Evolutionary conservation across 345 rosid genomes (phyloP).

Genomic region (Conringia planisiliqua): DNA sequence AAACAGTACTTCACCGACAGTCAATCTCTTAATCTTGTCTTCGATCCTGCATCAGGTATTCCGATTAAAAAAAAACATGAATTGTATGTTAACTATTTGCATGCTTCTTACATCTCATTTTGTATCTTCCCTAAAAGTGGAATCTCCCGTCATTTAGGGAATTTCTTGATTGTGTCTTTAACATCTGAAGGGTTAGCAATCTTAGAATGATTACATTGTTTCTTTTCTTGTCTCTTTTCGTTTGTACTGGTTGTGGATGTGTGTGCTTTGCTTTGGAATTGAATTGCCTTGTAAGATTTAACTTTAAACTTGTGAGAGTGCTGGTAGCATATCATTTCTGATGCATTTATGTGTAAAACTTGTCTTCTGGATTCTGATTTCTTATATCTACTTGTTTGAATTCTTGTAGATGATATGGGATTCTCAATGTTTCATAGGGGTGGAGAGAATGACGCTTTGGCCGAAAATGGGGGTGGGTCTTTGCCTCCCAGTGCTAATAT

Average conservation of each 20-base stretch:
- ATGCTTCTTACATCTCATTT: not conserved
- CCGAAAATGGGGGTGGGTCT: constrained; percentile 45
- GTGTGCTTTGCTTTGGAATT: not conserved
- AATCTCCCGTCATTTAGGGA: not conserved
- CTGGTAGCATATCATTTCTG: constrained; percentile 8
- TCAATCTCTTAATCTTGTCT: constrained; percentile 73
- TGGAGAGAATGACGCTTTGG: constrained; percentile 45
- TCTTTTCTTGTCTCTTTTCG: not conserved
- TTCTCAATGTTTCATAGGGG: constrained; percentile 53
- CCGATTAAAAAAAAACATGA: not conserved
- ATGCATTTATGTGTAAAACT: not conserved
- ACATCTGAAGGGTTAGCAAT: not conserved
- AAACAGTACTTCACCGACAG: constrained; percentile 83
- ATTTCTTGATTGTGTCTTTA: not conserved
- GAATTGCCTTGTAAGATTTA: not conserved
- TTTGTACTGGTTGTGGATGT: constrained; percentile 5
- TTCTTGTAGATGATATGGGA: constrained; percentile 46
- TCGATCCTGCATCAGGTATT: constrained; percentile 75
- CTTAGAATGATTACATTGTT: not conserved
- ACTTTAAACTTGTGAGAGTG: not conserved
- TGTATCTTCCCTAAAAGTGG: not conserved
- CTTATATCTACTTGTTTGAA: constrained; percentile 26
- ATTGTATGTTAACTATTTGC: not conserved
- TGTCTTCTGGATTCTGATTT: constrained; percentile 12
- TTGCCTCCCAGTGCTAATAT: constrained; percentile 21